Percentiles rank a stretch among this genome's conserved stretches.
These are phyloP conservation scores for Podaxis carcinomalis DNA, from an alignment of 768 basidiomycete genomes.

Conservation along the genomic window DNA sequence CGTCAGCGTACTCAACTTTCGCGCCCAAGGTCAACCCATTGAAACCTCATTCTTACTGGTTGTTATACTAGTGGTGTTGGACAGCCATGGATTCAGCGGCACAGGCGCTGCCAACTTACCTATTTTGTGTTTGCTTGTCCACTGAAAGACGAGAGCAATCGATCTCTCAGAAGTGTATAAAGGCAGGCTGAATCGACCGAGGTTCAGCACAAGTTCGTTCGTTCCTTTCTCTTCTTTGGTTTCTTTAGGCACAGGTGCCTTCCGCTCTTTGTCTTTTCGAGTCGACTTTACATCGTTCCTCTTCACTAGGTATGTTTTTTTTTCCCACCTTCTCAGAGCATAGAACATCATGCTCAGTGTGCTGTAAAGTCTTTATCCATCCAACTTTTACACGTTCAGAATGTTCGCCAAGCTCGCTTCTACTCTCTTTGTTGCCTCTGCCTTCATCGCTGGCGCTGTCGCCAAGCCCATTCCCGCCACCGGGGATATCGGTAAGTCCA, in stretches of 20 bases:
- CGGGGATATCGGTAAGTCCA: not conserved
- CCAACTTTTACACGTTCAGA: conserved; percentile 13
- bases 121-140: not conserved
- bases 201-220: not conserved
- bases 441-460: conserved; percentile 15
- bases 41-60: not conserved
- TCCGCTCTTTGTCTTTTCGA: conserved; percentile 9
- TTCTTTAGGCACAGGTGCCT: conserved; percentile 11
- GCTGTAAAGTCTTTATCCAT: not conserved
- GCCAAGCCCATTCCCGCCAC: conserved; percentile 14
- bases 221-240: not conserved
- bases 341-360: not conserved
- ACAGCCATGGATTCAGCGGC: not conserved
- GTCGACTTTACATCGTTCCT: conserved; percentile 1
- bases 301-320: not conserved
- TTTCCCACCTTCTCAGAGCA: not conserved
- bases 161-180: not conserved
- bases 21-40: conserved; percentile 6
- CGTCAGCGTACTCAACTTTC: not conserved
- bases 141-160: not conserved
- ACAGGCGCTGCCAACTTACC: not conserved
- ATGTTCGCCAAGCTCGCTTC: conserved; percentile 20
- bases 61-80: not conserved
- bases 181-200: not conserved
- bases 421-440: conserved; percentile 16